Evolutionary conservation across 2,329 filamentous ascomycete genomes (phyloP), one percentile per base, ranked within the genome.

Genomic region (Colletotrichum godetiae): DNA sequence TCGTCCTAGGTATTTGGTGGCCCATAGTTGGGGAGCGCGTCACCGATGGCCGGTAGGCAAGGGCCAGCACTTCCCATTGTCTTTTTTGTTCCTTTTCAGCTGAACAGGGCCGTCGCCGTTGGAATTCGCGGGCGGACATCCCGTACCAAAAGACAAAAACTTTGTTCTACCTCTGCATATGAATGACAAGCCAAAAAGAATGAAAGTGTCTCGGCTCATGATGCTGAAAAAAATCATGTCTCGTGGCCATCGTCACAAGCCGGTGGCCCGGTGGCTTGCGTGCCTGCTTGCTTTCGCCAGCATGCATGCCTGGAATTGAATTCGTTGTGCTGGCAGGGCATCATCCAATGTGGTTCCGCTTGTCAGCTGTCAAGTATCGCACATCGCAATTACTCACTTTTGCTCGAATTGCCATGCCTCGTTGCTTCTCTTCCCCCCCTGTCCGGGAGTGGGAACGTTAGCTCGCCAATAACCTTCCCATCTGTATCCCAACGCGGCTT

Each of bases 311-410:
- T 19, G n/a, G 42, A 37, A 15, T 15, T 64, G 59, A 42, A 27
- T 37, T 53, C 33, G 13, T 42, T 42, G 29, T 22, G 42, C 49
- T 15, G 19, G 42, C 35, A 33, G 31, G 62, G 5, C 42, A 42
- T 49, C 49, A 4, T 60, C 57, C 49, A 27, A 53, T n/a, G 22
- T 62, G 29, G 2, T 15, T 15, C 24, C 58, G 46, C 19, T 35
- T 52, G 58, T 72, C 58, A 63, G 27, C 69, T 55, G 66, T 64
- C 61, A 64, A 63, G 57, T 52, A 42, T 27, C n/a, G 69, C 59
- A 56, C 70, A 64, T 69, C 53, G 66, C 59, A 69, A 72, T 69
- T 58, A 53, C 29, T 19, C 37, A 22, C 52, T 27, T 27, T 37
- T 19, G 35, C 60, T 67, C 52, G 56, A 65, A 69, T 59, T 72